phyloP scores from a whole-genome alignment of 1,284 basidiomycete genomes.

The Cyathus pygmaeus region DNA sequence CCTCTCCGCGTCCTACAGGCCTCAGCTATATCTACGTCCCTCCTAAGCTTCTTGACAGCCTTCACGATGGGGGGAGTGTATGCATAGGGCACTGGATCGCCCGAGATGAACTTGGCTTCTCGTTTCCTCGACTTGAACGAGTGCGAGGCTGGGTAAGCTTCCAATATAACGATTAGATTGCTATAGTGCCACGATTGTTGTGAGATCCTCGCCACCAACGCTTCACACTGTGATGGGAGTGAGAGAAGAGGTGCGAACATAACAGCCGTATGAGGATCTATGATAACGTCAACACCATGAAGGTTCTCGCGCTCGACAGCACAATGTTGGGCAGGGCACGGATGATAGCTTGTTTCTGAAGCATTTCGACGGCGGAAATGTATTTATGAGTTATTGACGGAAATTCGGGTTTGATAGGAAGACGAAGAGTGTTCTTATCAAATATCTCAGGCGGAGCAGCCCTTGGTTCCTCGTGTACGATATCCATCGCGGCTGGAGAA shows the following conservation, averaged over 20 bases:
- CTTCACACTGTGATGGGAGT: conserved; percentile 61
- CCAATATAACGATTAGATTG: conserved; percentile 67
- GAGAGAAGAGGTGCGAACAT: conserved; percentile 64
- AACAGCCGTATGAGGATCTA: conserved; percentile 67
- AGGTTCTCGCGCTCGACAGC: conserved; percentile 71
- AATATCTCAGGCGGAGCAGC: conserved; percentile 54
- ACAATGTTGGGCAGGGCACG: conserved; percentile 59
- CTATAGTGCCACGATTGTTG: conserved; percentile 68
- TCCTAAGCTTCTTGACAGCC: conserved; percentile 68
- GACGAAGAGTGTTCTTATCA: conserved; percentile 58
- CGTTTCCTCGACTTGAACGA: conserved; percentile 39
- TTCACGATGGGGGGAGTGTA: conserved; percentile 75
- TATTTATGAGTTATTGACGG: conserved; percentile 65
- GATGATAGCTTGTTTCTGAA: conserved; percentile 72
- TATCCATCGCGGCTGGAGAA: conserved; percentile 1
- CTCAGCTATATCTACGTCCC: conserved; percentile 68
- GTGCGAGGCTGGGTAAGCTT: conserved; percentile 64
- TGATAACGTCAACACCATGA: conserved; percentile 62
- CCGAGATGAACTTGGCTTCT: conserved; percentile 4
- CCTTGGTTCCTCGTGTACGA: conserved; percentile 14
- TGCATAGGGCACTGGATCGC: conserved; percentile 40
- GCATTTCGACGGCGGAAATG: conserved; percentile 70
- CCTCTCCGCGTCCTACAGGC: conserved; percentile 60
- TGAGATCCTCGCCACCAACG: conserved; percentile 50
- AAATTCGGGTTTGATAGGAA: conserved; percentile 46